These are phyloP conservation scores for Barnettozyma wickerhamii DNA, from an alignment of 805 yeast species.

Conservation along the genomic window DNA sequence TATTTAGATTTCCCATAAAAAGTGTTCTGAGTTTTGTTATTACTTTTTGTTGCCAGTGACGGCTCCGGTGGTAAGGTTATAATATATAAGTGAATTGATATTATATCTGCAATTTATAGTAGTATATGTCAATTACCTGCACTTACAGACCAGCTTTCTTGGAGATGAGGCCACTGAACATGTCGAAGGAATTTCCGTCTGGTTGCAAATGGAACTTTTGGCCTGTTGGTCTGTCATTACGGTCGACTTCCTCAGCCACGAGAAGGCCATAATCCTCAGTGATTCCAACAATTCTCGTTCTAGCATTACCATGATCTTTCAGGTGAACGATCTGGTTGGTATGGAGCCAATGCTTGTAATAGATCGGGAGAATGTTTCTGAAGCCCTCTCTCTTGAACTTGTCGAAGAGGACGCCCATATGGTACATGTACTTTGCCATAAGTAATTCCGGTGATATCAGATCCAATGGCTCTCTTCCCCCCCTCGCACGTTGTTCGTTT, in stretches of 20 bases:
- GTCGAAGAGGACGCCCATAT: conserved; percentile 58
- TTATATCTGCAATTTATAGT: too few species aligned
- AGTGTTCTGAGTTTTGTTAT: neutral
- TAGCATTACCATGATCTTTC: conserved; percentile 44
- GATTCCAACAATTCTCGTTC: conserved; percentile 74
- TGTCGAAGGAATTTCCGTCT: conserved; percentile 96
- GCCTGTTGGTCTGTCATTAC: conserved; percentile 45
- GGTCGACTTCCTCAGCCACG: conserved; percentile 62
- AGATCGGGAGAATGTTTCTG: conserved; percentile 56
- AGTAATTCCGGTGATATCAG: conserved; percentile 40
- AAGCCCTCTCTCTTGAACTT: conserved; percentile 65
- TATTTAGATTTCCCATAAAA: conserved; percentile 3
- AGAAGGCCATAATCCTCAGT: conserved; percentile 81
- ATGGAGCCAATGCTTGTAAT: conserved; percentile 88
- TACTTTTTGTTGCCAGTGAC: too few species aligned
- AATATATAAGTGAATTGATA: too few species aligned
- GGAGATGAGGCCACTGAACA: conserved; percentile 82
- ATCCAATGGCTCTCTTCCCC: conserved; percentile 31
- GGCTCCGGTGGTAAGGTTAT: too few species aligned
- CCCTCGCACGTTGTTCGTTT: conserved; percentile 44
- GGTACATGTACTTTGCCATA: conserved; percentile 63
- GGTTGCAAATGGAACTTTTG: conserved; percentile 75
- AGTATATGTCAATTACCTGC: too few species aligned
- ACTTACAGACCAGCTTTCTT: conserved; percentile 35
- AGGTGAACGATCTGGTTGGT: conserved; percentile 65